Conservation (phyloP, 495 filamentous ascomycete species). For the Trichocladium antarcticum region DNA sequence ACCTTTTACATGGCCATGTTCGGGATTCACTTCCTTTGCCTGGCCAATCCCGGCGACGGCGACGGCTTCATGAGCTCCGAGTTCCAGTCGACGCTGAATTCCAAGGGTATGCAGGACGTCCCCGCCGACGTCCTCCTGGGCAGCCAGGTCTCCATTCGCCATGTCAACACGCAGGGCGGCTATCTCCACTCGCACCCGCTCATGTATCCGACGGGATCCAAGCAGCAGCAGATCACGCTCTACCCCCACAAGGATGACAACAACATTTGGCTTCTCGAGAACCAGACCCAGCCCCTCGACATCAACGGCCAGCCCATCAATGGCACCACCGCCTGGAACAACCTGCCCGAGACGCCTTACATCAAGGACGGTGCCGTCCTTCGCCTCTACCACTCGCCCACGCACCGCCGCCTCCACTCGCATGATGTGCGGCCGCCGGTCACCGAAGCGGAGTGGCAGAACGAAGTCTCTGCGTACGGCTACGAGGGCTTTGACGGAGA, state of each 20-base stretch:
- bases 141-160: constrained; percentile 73
- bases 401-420: constrained; percentile 83
- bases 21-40: constrained; percentile 84
- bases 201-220: constrained; percentile 95
- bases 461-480: constrained; percentile 94
- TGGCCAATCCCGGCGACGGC: constrained; percentile 89
- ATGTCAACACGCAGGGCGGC: constrained; percentile 93
- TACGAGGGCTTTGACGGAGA: constrained; percentile 96
- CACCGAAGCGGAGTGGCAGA: constrained; percentile 96
- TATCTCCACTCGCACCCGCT: constrained; percentile 93
- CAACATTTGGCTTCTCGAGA: constrained; percentile 87
- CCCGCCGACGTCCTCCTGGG: constrained; percentile 85
- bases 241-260: constrained; percentile 99
- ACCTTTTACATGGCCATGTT: constrained; percentile 94
- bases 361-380: constrained; percentile 73
- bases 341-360: constrained; percentile 48
- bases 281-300: constrained; percentile 83
- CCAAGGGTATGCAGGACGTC: constrained; percentile 89
- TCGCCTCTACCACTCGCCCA: constrained; percentile 70
- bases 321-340: constrained; percentile 77
- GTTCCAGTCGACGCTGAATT: constrained; percentile 95
- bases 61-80: constrained; percentile 99
- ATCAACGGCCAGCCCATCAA: constrained; percentile 61
- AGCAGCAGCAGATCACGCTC: constrained; percentile 96
- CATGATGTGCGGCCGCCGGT: constrained; percentile 96